Evolutionary conservation across 2,329 filamentous ascomycete species (phyloP).

Genomic region (Paecilomyces variotii): DNA sequence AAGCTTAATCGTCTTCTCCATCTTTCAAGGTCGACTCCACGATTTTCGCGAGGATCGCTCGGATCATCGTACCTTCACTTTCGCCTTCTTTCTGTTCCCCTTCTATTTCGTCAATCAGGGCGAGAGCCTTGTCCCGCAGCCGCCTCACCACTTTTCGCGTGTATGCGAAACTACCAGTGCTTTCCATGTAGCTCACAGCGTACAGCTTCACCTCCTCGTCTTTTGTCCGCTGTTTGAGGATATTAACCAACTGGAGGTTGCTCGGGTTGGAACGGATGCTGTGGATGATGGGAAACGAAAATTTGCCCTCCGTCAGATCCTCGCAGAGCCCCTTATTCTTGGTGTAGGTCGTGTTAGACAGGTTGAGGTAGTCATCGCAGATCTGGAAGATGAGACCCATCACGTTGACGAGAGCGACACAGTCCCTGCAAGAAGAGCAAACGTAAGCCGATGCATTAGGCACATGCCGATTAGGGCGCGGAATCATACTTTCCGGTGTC

Average conservation of each 20-base stretch:
- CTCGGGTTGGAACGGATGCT: conserved; percentile 61
- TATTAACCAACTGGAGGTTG: conserved; percentile 71
- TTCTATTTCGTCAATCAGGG: conserved; percentile 55
- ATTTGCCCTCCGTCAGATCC: conserved; percentile 94
- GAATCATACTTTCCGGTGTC: conserved; percentile 18
- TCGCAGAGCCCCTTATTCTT: conserved; percentile 91
- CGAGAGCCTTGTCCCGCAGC: conserved; percentile 56
- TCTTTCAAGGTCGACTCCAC: conserved; percentile 31
- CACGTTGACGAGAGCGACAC: conserved; percentile 59
- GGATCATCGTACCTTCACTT: conserved; percentile 51
- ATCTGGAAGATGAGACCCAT: conserved; percentile 41
- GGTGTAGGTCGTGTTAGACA: conserved; percentile 63
- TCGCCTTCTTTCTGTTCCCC: conserved; percentile 32
- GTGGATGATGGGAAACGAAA: conserved; percentile 92
- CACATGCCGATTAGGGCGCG: background rate
- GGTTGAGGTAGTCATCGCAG: conserved; percentile 76
- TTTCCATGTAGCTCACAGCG: conserved; percentile 84
- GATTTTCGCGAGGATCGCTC: conserved; percentile 63
- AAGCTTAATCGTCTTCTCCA: conserved; percentile 3
- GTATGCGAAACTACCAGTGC: conserved; percentile 82
- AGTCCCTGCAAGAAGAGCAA: conserved; percentile 22
- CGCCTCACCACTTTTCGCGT: conserved; percentile 60
- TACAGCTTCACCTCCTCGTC: conserved; percentile 87
- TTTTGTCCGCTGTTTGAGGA: conserved; percentile 79
- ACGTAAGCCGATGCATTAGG: background rate